Percentiles rank a stretch among this genome's conserved stretches.
phyloP scores from a whole-genome alignment of 768 basidiomycete species.

The Russula lepida region DNA sequence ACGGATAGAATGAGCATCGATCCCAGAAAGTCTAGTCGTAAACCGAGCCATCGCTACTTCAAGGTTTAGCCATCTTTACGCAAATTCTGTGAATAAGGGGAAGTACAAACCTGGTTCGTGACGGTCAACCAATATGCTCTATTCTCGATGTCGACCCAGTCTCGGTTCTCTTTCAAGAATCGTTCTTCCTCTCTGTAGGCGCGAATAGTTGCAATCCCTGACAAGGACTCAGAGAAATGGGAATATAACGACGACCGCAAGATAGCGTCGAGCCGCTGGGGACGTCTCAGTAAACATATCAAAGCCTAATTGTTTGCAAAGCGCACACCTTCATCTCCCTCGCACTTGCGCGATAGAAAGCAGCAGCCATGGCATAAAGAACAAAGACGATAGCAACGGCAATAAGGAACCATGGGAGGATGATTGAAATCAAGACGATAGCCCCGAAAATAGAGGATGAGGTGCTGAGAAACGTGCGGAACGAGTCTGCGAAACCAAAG shows the following conservation, averaged over 20 bases:
- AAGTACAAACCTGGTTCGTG: slow-evolving; percentile 54
- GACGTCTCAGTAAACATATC: not conserved
- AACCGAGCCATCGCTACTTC: slow-evolving; percentile 77
- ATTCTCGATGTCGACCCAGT: slow-evolving; percentile 78
- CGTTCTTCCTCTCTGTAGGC: slow-evolving; percentile 76
- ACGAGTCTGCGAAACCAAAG: slow-evolving; percentile 39
- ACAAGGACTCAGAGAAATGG: slow-evolving; percentile 86
- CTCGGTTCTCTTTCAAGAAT: slow-evolving; percentile 68
- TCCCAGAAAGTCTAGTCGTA: slow-evolving; percentile 85
- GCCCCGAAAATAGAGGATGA: slow-evolving; percentile 61
- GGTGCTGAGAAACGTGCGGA: slow-evolving; percentile 66
- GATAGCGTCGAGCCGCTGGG: slow-evolving; percentile 65
- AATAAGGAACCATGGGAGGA: slow-evolving; percentile 81
- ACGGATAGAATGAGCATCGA: slow-evolving; percentile 64
- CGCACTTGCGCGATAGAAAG: slow-evolving; percentile 80
- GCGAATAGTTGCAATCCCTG: slow-evolving; percentile 79
- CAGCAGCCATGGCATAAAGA: slow-evolving; percentile 61
- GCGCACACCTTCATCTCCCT: slow-evolving; percentile 65
- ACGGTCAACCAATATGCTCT: slow-evolving; percentile 84
- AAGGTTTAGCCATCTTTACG: slow-evolving; percentile 61
- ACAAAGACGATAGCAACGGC: slow-evolving; percentile 52
- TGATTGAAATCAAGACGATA: slow-evolving; percentile 65
- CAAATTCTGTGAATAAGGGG: not conserved
- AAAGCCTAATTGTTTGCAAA: not conserved
- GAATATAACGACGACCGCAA: slow-evolving; percentile 81